Conservation (phyloP, 257 asterid genomes). For the Fraxinus anomala region DNA sequence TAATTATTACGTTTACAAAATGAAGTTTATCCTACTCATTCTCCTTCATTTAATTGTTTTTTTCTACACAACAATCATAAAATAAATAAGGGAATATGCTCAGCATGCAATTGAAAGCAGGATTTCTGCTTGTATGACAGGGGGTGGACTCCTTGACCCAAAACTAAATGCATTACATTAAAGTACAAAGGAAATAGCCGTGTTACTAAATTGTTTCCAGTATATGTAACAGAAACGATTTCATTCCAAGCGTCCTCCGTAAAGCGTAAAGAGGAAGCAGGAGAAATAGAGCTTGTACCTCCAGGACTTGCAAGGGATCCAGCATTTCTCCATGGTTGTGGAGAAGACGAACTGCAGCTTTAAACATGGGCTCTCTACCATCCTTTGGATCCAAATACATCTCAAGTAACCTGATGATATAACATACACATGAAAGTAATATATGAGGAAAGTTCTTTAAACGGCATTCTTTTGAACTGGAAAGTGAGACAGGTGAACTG, state of each 20-base stretch:
- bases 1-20: neutral
- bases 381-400: conserved; percentile 95
- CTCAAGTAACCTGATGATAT: conserved; percentile 71
- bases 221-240: neutral
- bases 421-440: conserved; percentile 23
- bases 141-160: neutral
- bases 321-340: conserved; percentile 92
- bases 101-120: neutral
- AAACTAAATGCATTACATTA: neutral
- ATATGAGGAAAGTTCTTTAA: conserved; percentile 19
- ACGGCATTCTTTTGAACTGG: conserved; percentile 27
- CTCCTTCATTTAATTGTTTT: neutral
- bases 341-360: conserved; percentile 89
- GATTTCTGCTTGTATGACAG: neutral
- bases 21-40: neutral
- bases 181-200: neutral
- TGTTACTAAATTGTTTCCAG: neutral
- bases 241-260: neutral
- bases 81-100: neutral
- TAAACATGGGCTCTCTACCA: conserved; percentile 88
- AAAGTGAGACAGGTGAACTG: conserved; percentile 41
- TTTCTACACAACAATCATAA: neutral
- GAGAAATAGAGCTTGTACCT: conserved; percentile 49
- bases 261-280: conserved; percentile 1
- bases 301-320: conserved; percentile 86